Conservation (phyloP, 345 rosid genomes). For the Lumnitzera littorea region DNA sequence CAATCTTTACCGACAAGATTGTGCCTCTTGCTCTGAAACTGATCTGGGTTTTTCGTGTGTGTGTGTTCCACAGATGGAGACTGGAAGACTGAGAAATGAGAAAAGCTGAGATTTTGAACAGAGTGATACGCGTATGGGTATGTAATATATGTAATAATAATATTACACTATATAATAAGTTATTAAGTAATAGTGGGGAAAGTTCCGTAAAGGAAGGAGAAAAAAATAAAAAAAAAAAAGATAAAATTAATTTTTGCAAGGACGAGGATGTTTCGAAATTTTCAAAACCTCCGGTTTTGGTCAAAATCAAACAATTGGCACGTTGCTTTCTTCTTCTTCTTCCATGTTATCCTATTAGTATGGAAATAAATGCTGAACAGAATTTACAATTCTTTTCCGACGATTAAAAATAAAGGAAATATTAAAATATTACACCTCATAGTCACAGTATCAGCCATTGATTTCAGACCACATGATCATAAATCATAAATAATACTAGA, state of each 20-base stretch:
- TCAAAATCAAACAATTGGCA: slow-evolving; percentile 35
- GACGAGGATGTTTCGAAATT: slow-evolving; percentile 37
- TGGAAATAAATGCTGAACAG: slow-evolving; percentile 8
- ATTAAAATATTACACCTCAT: too few species aligned
- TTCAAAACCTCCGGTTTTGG: slow-evolving; percentile 47
- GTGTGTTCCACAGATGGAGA: not conserved
- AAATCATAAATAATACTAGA: too few species aligned
- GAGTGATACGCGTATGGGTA: not conserved
- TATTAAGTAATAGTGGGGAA: not conserved
- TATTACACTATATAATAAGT: too few species aligned
- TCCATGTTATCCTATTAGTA: slow-evolving; percentile 33
- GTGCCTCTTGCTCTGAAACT: not conserved
- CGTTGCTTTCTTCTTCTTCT: slow-evolving; percentile 41
- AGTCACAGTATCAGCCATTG: too few species aligned
- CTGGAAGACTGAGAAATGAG: slow-evolving; percentile 1
- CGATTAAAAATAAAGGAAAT: too few species aligned
- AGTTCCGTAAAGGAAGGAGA: slow-evolving; percentile 4
- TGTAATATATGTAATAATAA: too few species aligned
- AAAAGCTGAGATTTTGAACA: not conserved
- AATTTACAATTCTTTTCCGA: too few species aligned
- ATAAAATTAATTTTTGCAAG: slow-evolving; percentile 19
- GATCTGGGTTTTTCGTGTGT: not conserved
- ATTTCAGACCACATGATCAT: too few species aligned
- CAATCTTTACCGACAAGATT: too few species aligned
- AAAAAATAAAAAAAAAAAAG: slow-evolving; percentile 12